Evolutionary conservation across 2,329 filamentous ascomycete genomes (phyloP), one percentile per base, ranked within the genome.

Genomic region (Leptographium galeiforme): DNA sequence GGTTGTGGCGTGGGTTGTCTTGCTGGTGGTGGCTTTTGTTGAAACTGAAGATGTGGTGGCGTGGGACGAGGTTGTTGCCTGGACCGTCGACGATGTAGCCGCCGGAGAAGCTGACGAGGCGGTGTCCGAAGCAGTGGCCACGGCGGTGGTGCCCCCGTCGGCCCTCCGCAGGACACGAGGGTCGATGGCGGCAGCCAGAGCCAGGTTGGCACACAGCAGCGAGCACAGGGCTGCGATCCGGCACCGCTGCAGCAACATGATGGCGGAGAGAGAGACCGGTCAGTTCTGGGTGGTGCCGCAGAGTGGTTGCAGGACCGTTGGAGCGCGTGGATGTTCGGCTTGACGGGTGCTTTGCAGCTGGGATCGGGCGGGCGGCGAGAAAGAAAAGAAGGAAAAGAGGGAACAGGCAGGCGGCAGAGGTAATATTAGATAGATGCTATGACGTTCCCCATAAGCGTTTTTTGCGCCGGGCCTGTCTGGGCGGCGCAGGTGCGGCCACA

Each of bases 221-320:
- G 59, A 44, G 52, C 57, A 59, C 19, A 53, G 43, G 36, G 57
- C 59, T 50, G 53, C 48, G 4, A 57, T 32, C 38, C 49, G 56
- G 51, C 44, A 41, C n/a, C 51, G 33, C 14, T 39, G 47, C 8
- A 48, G 45, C 40, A 56, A 34, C 59, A 60, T 60, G 18, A 14
- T 52, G n/a, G 41, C 33, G 33, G 11, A n/a, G 38, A n/a, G 6
- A 11, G 6, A 36, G 32, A 34, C 30, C 30, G 30, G 8, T 38
- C 25, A 25, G 25, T 25, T 25, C 25, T 25, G 25, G 25, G 25
- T 25, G 25, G 32, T 36, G 11, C 32, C 10, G 32, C 7, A 8
- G 7, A 38, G 30, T 7, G 25, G 25, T 19, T 25, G 25, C n/a
- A 25, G 47, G 47, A 6, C 36, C 19, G 32, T 30, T 40, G 38